Percentiles rank a stretch among this genome's conserved stretches.
These are phyloP conservation scores for Gracilariopsis chorda DNA, from an alignment of 23 red algal genomes.

Conservation along the genomic window DNA sequence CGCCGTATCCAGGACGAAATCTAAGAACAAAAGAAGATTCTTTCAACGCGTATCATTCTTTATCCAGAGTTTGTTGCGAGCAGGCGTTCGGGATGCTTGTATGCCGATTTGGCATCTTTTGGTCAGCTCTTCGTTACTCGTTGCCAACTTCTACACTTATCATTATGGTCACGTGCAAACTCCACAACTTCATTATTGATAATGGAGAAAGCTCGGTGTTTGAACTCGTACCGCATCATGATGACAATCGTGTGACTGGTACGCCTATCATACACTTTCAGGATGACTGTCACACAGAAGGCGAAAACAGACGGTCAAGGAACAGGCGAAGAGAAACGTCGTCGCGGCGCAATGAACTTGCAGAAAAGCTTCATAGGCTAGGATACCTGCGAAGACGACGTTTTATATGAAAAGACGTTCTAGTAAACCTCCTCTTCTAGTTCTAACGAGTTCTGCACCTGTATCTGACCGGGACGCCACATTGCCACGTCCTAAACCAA, in stretches of 20 bases:
- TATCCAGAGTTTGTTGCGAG: neutral
- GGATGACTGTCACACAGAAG: no score
- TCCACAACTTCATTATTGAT: constrained; percentile 25
- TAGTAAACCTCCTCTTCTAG: no score
- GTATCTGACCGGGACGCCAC: no score
- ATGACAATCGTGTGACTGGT: constrained; percentile 31
- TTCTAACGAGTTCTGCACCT: no score
- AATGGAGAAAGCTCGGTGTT: neutral
- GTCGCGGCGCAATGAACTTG: no score
- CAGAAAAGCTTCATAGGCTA: no score
- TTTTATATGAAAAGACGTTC: no score
- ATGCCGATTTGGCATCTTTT: constrained; percentile 32
- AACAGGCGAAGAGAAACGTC: no score
- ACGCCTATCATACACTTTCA: constrained; percentile 23
- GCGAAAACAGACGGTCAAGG: no score
- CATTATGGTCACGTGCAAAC: constrained; percentile 15
- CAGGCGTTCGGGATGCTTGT: constrained; percentile 41
- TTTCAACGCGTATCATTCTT: constrained; percentile 12
- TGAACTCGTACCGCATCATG: neutral
- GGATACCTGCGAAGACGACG: no score
- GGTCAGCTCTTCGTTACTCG: neutral
- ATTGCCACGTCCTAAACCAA: no score
- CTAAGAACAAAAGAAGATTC: neutral
- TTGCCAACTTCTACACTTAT: neutral
- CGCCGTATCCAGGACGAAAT: neutral